A percentile compares a stretch with the other conserved stretches of the same genome.
Conservation (phyloP, 1,139 yeast species). For the Pichia sp. region DNA sequence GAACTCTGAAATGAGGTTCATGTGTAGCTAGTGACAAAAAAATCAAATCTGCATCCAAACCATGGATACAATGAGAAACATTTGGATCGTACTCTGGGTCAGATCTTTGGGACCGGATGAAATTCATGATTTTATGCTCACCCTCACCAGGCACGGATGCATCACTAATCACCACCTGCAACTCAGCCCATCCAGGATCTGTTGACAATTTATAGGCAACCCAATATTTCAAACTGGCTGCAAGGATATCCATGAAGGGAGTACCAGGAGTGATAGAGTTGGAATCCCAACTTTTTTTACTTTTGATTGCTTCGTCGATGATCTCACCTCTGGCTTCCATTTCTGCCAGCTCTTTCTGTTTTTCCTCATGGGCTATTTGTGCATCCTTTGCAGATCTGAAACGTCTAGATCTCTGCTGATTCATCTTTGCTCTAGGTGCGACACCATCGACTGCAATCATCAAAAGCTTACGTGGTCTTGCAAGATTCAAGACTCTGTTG, state of each 20-base stretch:
- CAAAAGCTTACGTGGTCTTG: constrained; percentile 86
- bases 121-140: constrained; percentile 96
- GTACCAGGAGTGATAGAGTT: constrained; percentile 99
- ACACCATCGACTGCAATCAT: constrained; percentile 98
- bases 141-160: constrained; percentile 99
- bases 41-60: constrained; percentile 95
- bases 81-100: constrained; percentile 86
- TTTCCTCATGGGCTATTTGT: constrained; percentile 60
- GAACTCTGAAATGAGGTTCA: constrained; percentile 91
- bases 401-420: constrained; percentile 94
- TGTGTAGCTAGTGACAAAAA: constrained; percentile 94
- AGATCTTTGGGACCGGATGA: constrained; percentile 79
- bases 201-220: constrained; percentile 79
- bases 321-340: constrained; percentile 58
- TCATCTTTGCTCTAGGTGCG: constrained; percentile 98
- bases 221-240: constrained; percentile 81
- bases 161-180: constrained; percentile 85
- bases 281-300: constrained; percentile 72
- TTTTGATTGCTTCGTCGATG: constrained; percentile 61
- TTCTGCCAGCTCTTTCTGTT: constrained; percentile 49
- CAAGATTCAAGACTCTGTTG: constrained; percentile 85
- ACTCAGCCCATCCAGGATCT: constrained; percentile 87
- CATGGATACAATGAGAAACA: constrained; percentile 90
- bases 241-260: constrained; percentile 89
- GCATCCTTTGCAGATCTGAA: constrained; percentile 95